phyloP scores from a whole-genome alignment of 306 rosid genomes.

The Hippophae tibetana region DNA sequence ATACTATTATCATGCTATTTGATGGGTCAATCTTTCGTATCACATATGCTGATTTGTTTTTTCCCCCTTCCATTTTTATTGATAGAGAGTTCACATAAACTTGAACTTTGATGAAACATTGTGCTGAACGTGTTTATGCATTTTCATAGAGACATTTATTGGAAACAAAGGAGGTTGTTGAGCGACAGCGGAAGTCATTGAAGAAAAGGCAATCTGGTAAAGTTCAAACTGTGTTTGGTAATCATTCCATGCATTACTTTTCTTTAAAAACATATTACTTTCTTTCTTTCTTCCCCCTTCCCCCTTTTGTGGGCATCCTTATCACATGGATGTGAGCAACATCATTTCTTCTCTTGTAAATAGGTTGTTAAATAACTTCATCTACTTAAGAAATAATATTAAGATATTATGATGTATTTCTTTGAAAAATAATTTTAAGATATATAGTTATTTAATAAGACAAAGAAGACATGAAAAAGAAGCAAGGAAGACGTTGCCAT shows the following conservation, averaged over 20 bases:
- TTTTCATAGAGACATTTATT: slow-evolving; percentile 59
- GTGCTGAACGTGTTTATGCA: slow-evolving; percentile 5
- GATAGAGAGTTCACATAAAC: no score
- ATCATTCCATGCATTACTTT: neutral
- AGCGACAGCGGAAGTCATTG: slow-evolving; percentile 81
- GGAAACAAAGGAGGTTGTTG: slow-evolving; percentile 86
- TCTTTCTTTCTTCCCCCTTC: neutral
- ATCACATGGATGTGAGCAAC: no score
- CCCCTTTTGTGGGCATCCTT: neutral
- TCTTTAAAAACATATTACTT: neutral
- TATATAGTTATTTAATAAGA: no score
- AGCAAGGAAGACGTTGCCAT: no score
- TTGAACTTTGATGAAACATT: neutral
- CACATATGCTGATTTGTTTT: no score
- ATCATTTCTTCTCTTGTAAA: neutral
- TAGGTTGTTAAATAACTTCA: neutral
- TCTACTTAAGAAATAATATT: no score
- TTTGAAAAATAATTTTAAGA: no score
- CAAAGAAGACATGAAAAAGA: no score
- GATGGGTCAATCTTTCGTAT: no score
- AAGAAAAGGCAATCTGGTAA: slow-evolving; percentile 86
- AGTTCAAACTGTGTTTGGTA: neutral
- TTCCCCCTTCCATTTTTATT: no score
- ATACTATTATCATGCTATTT: no score
- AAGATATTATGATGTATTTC: no score